Percentiles rank a stretch among this genome's conserved stretches.
Conservation (phyloP, 306 rosid species). For the Trichosanthes truncata region DNA sequence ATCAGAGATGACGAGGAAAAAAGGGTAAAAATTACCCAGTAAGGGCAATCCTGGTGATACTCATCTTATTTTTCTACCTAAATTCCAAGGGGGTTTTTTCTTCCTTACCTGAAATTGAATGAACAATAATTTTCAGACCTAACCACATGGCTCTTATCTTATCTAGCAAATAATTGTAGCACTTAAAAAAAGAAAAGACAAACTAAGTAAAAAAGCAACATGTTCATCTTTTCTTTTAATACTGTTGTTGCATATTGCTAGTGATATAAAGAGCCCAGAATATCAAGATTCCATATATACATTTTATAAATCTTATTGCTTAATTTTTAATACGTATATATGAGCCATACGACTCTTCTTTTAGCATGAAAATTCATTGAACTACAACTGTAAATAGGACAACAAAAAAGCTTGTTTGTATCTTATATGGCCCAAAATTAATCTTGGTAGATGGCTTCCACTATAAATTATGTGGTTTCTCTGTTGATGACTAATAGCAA, state of each 20-base stretch:
- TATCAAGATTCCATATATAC: not conserved
- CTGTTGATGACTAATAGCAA: not conserved
- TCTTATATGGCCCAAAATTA: not conserved
- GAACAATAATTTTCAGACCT: not conserved
- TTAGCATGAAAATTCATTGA: not conserved
- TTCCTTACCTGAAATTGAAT: not conserved
- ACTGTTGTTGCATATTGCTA: not conserved
- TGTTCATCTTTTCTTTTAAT: not conserved
- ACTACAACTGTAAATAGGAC: not conserved
- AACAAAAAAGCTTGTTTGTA: not conserved
- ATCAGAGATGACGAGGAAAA: not conserved
- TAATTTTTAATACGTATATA: not conserved
- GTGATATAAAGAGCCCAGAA: not conserved
- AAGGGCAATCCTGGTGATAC: not conserved
- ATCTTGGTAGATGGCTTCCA: not conserved
- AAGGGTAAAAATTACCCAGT: not conserved
- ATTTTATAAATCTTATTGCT: not conserved
- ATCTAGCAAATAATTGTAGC: constrained; percentile 1
- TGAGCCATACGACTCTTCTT: not conserved
- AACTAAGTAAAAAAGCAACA: not conserved
- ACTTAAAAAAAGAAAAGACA: not conserved
- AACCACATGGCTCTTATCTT: not conserved
- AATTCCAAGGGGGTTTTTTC: not conserved
- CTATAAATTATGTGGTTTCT: not conserved
- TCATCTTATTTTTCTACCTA: not conserved